Base-by-base conservation (phyloP, 805 yeast species). In the Starmerella davenportii region DNA sequence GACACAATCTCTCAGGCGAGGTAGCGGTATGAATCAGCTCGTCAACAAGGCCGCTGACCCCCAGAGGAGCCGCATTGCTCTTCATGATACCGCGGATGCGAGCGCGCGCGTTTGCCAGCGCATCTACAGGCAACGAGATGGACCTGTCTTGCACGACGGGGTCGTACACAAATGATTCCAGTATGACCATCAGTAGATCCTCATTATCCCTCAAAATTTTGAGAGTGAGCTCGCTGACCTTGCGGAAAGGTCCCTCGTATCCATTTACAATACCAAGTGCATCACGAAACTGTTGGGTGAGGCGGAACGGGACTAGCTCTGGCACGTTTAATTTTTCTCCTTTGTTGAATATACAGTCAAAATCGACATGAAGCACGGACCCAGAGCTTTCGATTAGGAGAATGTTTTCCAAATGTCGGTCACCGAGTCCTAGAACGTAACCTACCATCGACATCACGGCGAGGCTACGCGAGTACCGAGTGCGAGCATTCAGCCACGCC, bases 381-480 rank as follows among this genome's bases (percentile, higher is more conserved):
- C 98, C 98, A 3, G 75, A 69, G 31, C 65, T 69, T 43, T 76
- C 76, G 49, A 75, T 69, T 29, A 87, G 61, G 39, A 90, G 59
- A 17, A 90, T 72, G 52, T 90, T 90, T 52, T 90, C 99, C 48
- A 94, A 79, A 54, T 90, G 99, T 30, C 99, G 66, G 57, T 90
- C 99, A 19, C 99, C 99, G 36, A 90, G 65, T 7, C 98, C 98
- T 21, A 90, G 64, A 34, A 90, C 72, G 54, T 80, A 81, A 0
- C 99, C 98, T 4, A 87, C 93, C 64, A 90, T 82, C 0, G 95
- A 84, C 98, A 92, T 90, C 0, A 87, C 96, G 0, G 95, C 95
- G 21, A 79, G 65, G 0, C 94, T 74, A 39, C 93, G 64, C 0
- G 80, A 74, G 53, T 70, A 92, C 27, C 66, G 64, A 36, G 74